Base-by-base conservation (phyloP, 2,329 filamentous ascomycete species). In the Aspergillus neotritici region DNA sequence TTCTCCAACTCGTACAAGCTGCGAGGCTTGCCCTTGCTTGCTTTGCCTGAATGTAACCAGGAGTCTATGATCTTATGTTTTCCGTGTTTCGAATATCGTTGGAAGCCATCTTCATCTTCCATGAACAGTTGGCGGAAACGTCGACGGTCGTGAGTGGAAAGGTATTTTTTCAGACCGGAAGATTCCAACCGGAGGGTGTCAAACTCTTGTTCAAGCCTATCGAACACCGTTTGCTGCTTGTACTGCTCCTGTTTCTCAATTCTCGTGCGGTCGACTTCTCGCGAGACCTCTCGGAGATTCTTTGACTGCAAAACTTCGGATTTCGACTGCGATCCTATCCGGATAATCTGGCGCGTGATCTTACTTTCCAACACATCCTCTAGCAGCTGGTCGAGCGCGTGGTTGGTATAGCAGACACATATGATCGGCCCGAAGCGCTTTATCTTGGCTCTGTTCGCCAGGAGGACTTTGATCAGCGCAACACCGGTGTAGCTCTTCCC, bases 251-350 rank as follows among this genome's bases (percentile, higher is more conserved):
- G 37, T 3, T 62, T 50, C 40, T 63, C 69, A 1, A 65, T 17
- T 0, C 53, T 50, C 0, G 44, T 47, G 17, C 62, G 70, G 46
- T 75, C 70, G 0, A 58, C 45, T n/a, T 58, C 68, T 17, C 43
- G 38, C 6, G 43, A 40, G 15, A 62, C 43, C 0, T 51, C 45
- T 0, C 70, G 64, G 5, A 85, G 68, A 42, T 78, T 82, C n/a
- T 75, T 56, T 0, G 56, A 54, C 7, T 73, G 54, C 0, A 86
- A 61, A 2, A 62, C 52, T 25, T 76, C 71, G 0, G 78, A 80
- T 45, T 80, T 78, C 2, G 74, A 80, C 12, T 72, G 71, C 0
- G 71, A 73, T 0, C 83, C 83, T 4, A 87, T 77, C 0, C 83
- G 78, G 17, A 86, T 72, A 17, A 86, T 70, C 5, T 77, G 53